Evolutionary conservation across 306 rosid genomes (phyloP).

Genomic region (Dicorynia guianensis): DNA sequence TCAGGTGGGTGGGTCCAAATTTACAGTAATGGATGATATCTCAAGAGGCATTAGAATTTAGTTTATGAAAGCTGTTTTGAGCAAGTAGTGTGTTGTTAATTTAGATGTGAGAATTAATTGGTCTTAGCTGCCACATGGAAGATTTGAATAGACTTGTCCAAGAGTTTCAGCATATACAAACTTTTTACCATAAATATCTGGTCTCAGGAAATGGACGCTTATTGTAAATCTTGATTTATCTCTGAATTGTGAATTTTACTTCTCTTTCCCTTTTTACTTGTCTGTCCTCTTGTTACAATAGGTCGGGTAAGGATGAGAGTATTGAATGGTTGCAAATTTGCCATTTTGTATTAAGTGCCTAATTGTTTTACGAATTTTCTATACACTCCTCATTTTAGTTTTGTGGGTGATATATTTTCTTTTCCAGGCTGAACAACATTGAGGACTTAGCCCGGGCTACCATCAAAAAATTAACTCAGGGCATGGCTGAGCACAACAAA

Average conservation of each 20-base stretch:
- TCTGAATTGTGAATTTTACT: no score
- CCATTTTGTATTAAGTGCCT: neutral
- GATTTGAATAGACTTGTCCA: neutral
- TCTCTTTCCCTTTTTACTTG: neutral
- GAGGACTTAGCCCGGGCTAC: slow-evolving; percentile 80
- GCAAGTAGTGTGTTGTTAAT: neutral
- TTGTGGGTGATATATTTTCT: neutral
- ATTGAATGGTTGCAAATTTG: neutral
- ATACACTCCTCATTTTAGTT: no score
- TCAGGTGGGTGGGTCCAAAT: slow-evolving; percentile 1
- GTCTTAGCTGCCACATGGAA: neutral
- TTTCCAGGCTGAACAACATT: slow-evolving; percentile 62
- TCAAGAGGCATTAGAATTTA: neutral
- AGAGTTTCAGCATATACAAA: neutral
- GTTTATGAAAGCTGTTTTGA: neutral
- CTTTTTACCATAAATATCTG: neutral
- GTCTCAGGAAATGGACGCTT: neutral
- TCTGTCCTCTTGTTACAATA: neutral
- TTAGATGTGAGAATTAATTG: neutral
- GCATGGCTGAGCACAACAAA: slow-evolving; percentile 78
- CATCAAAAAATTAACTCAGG: slow-evolving; percentile 77
- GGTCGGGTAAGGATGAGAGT: neutral
- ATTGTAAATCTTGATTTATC: neutral
- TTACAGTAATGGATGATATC: neutral
- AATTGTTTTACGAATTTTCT: no score